phyloP scores from a whole-genome alignment of 1,284 basidiomycete genomes.

The Pyrrhoderma noxium region DNA sequence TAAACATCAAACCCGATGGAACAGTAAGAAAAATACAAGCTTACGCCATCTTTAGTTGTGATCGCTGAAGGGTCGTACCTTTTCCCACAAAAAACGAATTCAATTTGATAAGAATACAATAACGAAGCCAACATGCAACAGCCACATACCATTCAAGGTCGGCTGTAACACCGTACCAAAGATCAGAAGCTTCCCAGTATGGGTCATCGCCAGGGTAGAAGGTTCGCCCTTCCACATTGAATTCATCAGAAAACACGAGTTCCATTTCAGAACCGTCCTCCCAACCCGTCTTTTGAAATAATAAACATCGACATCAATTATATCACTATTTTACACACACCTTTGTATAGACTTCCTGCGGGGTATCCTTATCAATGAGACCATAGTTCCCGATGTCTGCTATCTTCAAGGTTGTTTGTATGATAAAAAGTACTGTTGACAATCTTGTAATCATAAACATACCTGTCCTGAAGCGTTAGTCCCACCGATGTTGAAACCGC shows the following conservation, averaged over 20 bases:
- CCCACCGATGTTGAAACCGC: conserved; percentile 40
- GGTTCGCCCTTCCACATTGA: conserved; percentile 51
- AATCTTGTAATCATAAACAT: not conserved
- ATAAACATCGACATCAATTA: conserved; percentile 8
- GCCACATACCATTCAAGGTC: conserved; percentile 36
- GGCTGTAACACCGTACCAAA: conserved; percentile 63
- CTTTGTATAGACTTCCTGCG: conserved; percentile 35
- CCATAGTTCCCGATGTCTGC: conserved; percentile 30
- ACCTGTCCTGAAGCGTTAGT: conserved; percentile 39
- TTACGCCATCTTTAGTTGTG: conserved; percentile 50
- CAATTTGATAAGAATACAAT: not conserved
- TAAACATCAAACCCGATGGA: not conserved
- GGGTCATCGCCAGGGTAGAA: conserved; percentile 50
- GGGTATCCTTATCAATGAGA: conserved; percentile 49
- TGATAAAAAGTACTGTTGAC: not conserved
- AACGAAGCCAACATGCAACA: not conserved
- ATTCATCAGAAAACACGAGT: conserved; percentile 67
- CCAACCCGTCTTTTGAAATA: conserved; percentile 1
- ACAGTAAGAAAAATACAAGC: not conserved
- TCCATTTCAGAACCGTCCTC: conserved; percentile 34
- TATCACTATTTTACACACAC: conserved; percentile 21
- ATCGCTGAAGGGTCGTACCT: conserved; percentile 61
- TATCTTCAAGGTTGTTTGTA: conserved; percentile 20
- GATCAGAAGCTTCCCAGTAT: conserved; percentile 61
- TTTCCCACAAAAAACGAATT: conserved; percentile 1